Base-by-base conservation (phyloP, 179 eudicot genomes). In the Pouteria campechiana region DNA sequence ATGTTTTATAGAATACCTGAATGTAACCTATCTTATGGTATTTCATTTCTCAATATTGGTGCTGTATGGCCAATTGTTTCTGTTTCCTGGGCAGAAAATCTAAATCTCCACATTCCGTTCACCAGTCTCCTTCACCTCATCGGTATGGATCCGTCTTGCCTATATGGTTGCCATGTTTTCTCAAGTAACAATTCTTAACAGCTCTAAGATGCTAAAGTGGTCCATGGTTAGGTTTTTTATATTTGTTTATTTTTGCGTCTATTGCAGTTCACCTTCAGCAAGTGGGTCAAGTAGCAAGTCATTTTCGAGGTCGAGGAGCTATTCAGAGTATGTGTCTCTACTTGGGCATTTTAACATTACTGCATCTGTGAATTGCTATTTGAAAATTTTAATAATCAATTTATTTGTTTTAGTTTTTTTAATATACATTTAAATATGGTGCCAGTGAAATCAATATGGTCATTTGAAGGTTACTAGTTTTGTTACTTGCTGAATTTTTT, bases 221-320 rank as follows among this genome's bases (percentile, higher is more conserved):
- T 0, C 16, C 8, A 12, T 6, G n/a, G n/a, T n/a, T n/a, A 18
- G 24, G 2, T 42, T 14, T n/a, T 4, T 2, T 13, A 24, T 1
- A 16, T 22, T 25, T 14, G 37, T 32, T 18, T 29, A 4, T 25
- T 37, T 15, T 24, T 37, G 29, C 25, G 49, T 58, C 54, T 42
- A 52, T 10, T 56, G 70, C 78, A 76, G 79, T 19, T 59, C 51
- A 23, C 69, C 54, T 19, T 72, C 90, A n/a, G n/a, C n/a, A n/a
- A n/a, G n/a, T 23, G 56, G 74, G 61, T 75, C 87, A 53, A 39
- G 46, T 53, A 76, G 85, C 76, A 72, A 70, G 64, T 81, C 90
- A 31, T 37, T 56, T 35, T 82, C 74, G 34, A 65, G 63, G 58
- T 79, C 84, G 17, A 65, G 80, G 63, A 77, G 95, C 66, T 33